Evolutionary conservation across 306 rosid genomes (phyloP), one percentile per base, ranked within the genome.

Genomic region (Spatholobus suberectus): DNA sequence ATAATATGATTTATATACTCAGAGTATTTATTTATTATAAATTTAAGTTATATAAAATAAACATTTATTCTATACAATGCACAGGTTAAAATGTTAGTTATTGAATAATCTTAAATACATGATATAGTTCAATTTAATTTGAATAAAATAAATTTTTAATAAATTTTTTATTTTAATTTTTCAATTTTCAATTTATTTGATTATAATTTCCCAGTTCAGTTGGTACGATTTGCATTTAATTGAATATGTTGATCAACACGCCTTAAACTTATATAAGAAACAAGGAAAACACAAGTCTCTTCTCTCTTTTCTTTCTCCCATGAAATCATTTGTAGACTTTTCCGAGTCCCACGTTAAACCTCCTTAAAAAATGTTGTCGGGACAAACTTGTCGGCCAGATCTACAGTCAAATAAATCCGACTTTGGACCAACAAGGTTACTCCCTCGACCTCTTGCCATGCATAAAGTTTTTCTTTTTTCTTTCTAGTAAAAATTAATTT

Each of bases 341-440:
- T 6, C 34, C n/a, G 21, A 9, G 17, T 38, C 34, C 32, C 73
- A 68, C 34, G 51, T 67, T 29, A 67, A 37, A 4, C 29, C 32
- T 10, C 51, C 18, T 68, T 38, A 38, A 38, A 67, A 67, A 10
- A 67, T 67, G 73, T 38, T 20, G 73, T 67, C 73, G 32, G n/a
- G 72, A 40, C 73, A 18, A 67, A 67, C 18, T 20, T 38, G 73
- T 67, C 26, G 4, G 9, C 73, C 9, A 18, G 29, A 35, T 34
- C 9, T 66, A 66, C 72, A 37, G 27, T 66, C 47, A 37, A 34
- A 63, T 63, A 63, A 63, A 32, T 11, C 14, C 52, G 26, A 17
- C 3, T 29, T 29, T 29, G 70, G 14, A 29, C 12, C 32, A 17
- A 34, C 46, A 62, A 34, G 2, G 8, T 13, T 8, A 55, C 14